These are phyloP conservation scores for Eimeria acervulina DNA, from an alignment of 169 alveolate species.

Conservation along the genomic window DNA sequence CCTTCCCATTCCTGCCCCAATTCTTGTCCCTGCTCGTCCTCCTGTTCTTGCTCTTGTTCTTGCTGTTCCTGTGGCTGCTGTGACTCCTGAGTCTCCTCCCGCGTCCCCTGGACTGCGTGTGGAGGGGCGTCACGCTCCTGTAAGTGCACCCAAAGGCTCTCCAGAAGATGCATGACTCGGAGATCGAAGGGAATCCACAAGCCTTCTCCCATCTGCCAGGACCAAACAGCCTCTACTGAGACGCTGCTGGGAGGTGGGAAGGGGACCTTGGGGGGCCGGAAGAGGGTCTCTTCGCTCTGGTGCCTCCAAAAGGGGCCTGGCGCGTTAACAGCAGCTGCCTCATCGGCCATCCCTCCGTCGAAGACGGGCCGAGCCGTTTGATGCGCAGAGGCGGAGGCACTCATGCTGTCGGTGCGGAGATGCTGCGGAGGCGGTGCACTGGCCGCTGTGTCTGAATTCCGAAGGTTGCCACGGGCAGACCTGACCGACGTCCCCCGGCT, in stretches of 20 bases:
- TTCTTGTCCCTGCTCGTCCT: not conserved
- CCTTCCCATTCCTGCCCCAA: not conserved
- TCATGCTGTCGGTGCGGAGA: not conserved
- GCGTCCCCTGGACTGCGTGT: not conserved
- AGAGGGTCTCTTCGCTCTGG: conserved; percentile 21
- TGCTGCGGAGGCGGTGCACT: not conserved
- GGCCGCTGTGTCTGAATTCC: not conserved
- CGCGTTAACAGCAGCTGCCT: not conserved
- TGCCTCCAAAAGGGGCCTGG: not conserved
- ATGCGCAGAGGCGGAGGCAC: not conserved
- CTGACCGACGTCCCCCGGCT: not conserved
- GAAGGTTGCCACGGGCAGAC: not conserved
- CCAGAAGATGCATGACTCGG: conserved; percentile 5
- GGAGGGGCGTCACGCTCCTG: conserved; percentile 37
- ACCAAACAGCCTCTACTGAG: conserved; percentile 19
- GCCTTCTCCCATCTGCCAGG: conserved; percentile 62
- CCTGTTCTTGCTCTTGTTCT: not conserved
- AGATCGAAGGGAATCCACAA: conserved; percentile 31
- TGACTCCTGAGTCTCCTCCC: not conserved
- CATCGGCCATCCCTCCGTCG: not conserved
- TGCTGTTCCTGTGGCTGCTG: not conserved
- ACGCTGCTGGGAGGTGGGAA: conserved; percentile 42
- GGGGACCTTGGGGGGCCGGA: not conserved
- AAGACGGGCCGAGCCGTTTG: not conserved
- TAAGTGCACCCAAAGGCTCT: conserved; percentile 3